These are phyloP conservation scores for Dactylonectria estremocensis DNA, from an alignment of 2,329 filamentous ascomycete species.

Conservation along the genomic window DNA sequence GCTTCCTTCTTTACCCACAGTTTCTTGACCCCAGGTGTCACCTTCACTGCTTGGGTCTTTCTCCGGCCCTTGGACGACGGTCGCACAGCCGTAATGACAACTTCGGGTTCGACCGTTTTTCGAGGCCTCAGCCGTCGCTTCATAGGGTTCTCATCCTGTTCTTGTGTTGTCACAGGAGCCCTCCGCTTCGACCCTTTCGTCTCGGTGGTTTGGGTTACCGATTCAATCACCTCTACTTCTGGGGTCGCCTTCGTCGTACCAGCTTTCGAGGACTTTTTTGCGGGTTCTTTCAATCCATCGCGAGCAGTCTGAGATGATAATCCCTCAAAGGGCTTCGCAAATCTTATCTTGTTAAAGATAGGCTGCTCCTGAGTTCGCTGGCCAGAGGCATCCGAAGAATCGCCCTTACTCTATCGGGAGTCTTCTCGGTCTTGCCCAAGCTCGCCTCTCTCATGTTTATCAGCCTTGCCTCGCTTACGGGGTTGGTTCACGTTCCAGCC, in stretches of 20 bases:
- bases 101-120: conserved; percentile 33
- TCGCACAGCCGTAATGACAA: conserved; percentile 21
- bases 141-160: conserved; percentile 31
- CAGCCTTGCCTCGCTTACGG: conserved; percentile 55
- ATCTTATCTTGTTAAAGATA: conserved; percentile 43
- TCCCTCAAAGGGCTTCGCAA: conserved; percentile 43
- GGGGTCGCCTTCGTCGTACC: background rate
- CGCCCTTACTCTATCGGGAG: conserved; percentile 56
- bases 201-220: background rate
- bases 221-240: conserved; percentile 10
- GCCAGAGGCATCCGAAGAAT: conserved; percentile 40
- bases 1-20: background rate
- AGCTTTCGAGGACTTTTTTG: background rate
- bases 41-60: conserved; percentile 22
- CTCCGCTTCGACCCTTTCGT: conserved; percentile 16
- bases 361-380: conserved; percentile 32
- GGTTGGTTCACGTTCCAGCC: conserved; percentile 68
- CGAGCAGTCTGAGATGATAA: conserved; percentile 28
- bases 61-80: conserved; percentile 27
- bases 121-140: conserved; percentile 43
- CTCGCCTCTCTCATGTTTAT: conserved; percentile 53
- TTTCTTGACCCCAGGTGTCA: conserved; percentile 23
- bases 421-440: conserved; percentile 55
- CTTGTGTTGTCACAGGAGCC: background rate
- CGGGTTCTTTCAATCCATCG: background rate